Percentiles rank a stretch among this genome's conserved stretches.
Conservation (phyloP, 2,329 filamentous ascomycete genomes). For the Fusarium sp. region DNA sequence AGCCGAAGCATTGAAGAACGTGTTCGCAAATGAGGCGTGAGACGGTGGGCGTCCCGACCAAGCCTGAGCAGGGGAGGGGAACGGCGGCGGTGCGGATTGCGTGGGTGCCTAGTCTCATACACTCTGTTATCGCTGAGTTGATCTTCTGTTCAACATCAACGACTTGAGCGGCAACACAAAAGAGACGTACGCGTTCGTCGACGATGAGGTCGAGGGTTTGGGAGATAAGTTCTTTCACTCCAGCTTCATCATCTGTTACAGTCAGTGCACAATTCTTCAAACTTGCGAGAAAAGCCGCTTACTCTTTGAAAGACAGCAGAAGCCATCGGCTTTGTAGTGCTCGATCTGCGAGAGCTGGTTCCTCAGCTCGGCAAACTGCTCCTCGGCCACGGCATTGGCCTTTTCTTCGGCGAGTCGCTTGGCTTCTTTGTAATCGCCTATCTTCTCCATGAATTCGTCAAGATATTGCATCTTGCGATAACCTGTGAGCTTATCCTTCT, state of each 20-base stretch:
- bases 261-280: background rate
- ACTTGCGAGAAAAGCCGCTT: fast-evolving
- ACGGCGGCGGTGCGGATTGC: constrained; percentile 46
- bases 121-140: constrained; percentile 49
- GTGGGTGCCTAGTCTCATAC: constrained; percentile 47
- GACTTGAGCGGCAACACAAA: constrained; percentile 48
- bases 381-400: constrained; percentile 39
- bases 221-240: constrained; percentile 43
- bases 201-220: constrained; percentile 46
- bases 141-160: constrained; percentile 49
- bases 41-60: constrained; percentile 45
- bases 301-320: constrained; percentile 45
- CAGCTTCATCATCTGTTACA: constrained; percentile 33
- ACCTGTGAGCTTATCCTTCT: constrained; percentile 44
- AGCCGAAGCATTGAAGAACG: constrained; percentile 46
- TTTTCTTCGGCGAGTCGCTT: constrained; percentile 39
- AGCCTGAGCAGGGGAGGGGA: constrained; percentile 39
- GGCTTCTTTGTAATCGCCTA: constrained; percentile 42
- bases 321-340: constrained; percentile 46
- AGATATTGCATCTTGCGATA: constrained; percentile 37
- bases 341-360: constrained; percentile 44
- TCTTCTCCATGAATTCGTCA: constrained; percentile 46
- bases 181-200: constrained; percentile 49
- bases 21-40: constrained; percentile 48
- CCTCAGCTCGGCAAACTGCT: constrained; percentile 40